A percentile compares a stretch with the other conserved stretches of the same genome.
Conservation (phyloP, 2,329 filamentous ascomycete species). For the Phyllosticta citrichinensis region DNA sequence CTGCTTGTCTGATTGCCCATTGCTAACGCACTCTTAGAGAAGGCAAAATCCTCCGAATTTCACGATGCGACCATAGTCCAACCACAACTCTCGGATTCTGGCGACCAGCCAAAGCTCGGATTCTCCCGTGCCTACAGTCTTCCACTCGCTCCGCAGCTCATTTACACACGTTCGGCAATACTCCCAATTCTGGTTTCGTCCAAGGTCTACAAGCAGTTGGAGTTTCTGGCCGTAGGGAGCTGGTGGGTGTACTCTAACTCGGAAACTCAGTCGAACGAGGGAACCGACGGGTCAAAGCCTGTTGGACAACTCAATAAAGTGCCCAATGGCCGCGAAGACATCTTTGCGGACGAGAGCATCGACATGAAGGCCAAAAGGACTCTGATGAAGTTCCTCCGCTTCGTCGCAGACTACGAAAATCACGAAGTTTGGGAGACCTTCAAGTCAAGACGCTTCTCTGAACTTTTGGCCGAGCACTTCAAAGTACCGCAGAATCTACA, state of each 20-base stretch:
- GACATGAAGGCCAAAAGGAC: slow-evolving; percentile 71
- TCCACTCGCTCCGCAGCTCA: slow-evolving; percentile 72
- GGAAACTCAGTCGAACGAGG: slow-evolving; percentile 4
- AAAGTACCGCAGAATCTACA: slow-evolving; percentile 54
- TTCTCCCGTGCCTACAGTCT: slow-evolving; percentile 70
- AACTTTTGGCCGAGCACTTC: slow-evolving; percentile 48
- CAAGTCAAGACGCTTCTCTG: slow-evolving; percentile 44
- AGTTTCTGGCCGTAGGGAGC: slow-evolving; percentile 86
- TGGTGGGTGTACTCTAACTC: slow-evolving; percentile 64
- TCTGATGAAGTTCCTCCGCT: slow-evolving; percentile 90
- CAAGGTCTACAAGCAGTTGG: slow-evolving; percentile 76
- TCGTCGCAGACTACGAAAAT: slow-evolving; percentile 63
- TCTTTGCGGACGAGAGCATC: slow-evolving; percentile 70
- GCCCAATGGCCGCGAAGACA: slow-evolving; percentile 82
- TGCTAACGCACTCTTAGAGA: not conserved
- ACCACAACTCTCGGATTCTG: slow-evolving; percentile 8
- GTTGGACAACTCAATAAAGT: slow-evolving; percentile 51
- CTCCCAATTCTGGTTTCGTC: slow-evolving; percentile 79
- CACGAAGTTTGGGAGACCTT: slow-evolving; percentile 52
- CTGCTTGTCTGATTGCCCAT: not conserved
- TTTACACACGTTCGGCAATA: slow-evolving; percentile 73
- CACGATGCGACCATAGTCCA: slow-evolving; percentile 24
- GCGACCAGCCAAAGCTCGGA: slow-evolving; percentile 35
- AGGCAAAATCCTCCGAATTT: slow-evolving; percentile 1
- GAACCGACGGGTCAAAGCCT: not conserved